A percentile compares a stretch with the other conserved stretches of the same genome.
Evolutionary conservation across 2,329 filamentous ascomycete species (phyloP).

Genomic region (Furcasterigmium sp.): DNA sequence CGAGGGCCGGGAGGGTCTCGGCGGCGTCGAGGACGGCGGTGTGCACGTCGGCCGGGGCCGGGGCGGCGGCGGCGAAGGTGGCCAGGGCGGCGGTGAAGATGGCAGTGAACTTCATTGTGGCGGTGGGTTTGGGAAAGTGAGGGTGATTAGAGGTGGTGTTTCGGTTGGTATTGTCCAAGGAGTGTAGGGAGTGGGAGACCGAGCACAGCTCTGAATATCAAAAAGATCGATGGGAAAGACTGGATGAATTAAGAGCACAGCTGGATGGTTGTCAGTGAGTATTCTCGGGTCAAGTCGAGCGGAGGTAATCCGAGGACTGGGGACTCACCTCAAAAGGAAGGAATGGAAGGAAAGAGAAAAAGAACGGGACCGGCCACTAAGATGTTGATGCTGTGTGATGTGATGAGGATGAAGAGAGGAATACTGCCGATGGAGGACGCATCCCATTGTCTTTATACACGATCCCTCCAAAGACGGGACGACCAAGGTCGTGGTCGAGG

Average conservation of each 20-base stretch:
- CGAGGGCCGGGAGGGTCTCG: slow-evolving; percentile 29
- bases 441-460: not conserved
- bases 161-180: slow-evolving; percentile 18
- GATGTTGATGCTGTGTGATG: slow-evolving; percentile 23
- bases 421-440: not conserved
- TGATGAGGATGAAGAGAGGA: slow-evolving; percentile 22
- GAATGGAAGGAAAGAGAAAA: slow-evolving; percentile 35
- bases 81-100: slow-evolving; percentile 39
- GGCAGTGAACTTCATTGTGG: slow-evolving; percentile 42
- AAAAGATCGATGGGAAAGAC: slow-evolving; percentile 29
- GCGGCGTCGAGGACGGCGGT: slow-evolving; percentile 17
- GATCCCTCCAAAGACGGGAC: not conserved
- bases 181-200: slow-evolving; percentile 14
- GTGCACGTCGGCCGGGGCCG: slow-evolving; percentile 35
- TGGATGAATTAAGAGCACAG: slow-evolving; percentile 45
- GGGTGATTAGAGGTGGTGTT: slow-evolving; percentile 17
- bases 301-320: too few relatives aligned
- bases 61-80: slow-evolving; percentile 34
- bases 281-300: slow-evolving; percentile 1
- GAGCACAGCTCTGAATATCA: slow-evolving; percentile 41
- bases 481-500: not conserved
- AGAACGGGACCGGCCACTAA: slow-evolving; percentile 26
- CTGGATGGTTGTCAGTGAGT: slow-evolving; percentile 22
- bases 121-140: slow-evolving; percentile 17
- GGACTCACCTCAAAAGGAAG: slow-evolving; percentile 38